A percentile compares a stretch with the other conserved stretches of the same genome.
phyloP scores from a whole-genome alignment of 1,284 basidiomycete species.

The Fomes fomentarius region DNA sequence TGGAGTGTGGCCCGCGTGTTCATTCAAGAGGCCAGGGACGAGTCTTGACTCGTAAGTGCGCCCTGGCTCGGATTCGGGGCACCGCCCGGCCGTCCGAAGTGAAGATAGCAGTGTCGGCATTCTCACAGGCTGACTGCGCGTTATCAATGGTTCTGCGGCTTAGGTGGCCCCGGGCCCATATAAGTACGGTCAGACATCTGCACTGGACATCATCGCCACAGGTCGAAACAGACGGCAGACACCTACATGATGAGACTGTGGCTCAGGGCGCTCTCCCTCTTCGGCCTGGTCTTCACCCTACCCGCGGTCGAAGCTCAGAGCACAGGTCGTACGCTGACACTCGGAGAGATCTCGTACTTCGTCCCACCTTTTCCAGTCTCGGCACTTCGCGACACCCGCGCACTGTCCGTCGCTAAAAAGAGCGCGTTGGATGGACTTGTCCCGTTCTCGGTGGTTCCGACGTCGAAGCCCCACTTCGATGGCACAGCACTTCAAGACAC shows the following conservation, averaged over 20 bases:
- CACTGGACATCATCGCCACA: too few species aligned
- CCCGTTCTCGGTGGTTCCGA: conserved; percentile 33
- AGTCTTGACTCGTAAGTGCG: too few species aligned
- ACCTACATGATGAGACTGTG: not conserved
- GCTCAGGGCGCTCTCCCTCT: not conserved
- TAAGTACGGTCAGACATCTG: too few species aligned
- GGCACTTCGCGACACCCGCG: conserved; percentile 17
- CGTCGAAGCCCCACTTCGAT: conserved; percentile 21
- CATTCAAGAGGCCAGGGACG: too few species aligned
- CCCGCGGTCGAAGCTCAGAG: conserved; percentile 7
- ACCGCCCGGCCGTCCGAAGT: too few species aligned
- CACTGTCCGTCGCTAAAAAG: conserved; percentile 1
- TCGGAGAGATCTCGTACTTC: conserved; percentile 32
- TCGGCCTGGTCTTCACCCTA: not conserved
- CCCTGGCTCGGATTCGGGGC: too few species aligned
- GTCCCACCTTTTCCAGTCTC: conserved; percentile 31
- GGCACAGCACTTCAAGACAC: conserved; percentile 22
- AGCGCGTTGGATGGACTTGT: conserved; percentile 18
- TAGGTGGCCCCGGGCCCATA: too few species aligned
- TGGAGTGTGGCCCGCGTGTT: too few species aligned
- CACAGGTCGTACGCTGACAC: conserved; percentile 27
- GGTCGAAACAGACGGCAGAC: too few species aligned
- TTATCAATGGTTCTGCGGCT: too few species aligned
- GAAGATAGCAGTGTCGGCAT: too few species aligned
- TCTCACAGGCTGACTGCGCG: too few species aligned